A percentile compares a stretch with the other conserved stretches of the same genome.
Conservation (phyloP, 805 yeast genomes). For the Yueomyces sinensis region DNA sequence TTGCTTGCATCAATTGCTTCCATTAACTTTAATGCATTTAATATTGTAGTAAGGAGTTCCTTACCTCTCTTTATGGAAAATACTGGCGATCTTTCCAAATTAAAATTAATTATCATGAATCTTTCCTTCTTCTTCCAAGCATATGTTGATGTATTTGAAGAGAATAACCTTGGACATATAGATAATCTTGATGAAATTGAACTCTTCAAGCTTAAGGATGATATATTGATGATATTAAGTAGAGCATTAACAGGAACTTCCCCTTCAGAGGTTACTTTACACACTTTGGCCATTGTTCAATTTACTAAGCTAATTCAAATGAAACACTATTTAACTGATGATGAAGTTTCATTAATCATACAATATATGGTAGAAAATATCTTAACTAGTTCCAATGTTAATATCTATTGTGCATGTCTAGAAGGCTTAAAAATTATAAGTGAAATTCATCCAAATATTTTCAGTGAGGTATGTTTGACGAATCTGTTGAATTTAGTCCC, state of each 20-base stretch:
- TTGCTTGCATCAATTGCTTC: conserved; percentile 44
- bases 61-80: conserved; percentile 31
- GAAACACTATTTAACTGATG: conserved; percentile 32
- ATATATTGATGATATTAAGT: conserved; percentile 53
- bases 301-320: conserved; percentile 43
- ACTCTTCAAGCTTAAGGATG: conserved; percentile 44
- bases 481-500: conserved; percentile 39
- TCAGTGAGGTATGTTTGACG: conserved; percentile 41
- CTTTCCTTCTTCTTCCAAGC: conserved; percentile 45
- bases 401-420: conserved; percentile 40
- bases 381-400: conserved; percentile 35
- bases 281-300: conserved; percentile 53
- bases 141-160: conserved; percentile 32
- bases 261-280: conserved; percentile 51
- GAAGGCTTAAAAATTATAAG: conserved; percentile 38
- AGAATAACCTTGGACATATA: conserved; percentile 5
- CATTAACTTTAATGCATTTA: conserved; percentile 33
- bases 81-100: conserved; percentile 36
- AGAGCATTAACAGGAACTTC: conserved; percentile 58
- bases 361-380: conserved; percentile 55
- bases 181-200: conserved; percentile 11
- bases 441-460: conserved; percentile 21
- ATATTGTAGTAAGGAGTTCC: conserved; percentile 33
- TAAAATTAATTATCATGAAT: conserved; percentile 45
- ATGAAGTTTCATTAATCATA: conserved; percentile 49